Evolutionary conservation across 176 grass and related monocot species (phyloP).

Genomic region (Cenchrus fungigraminus): DNA sequence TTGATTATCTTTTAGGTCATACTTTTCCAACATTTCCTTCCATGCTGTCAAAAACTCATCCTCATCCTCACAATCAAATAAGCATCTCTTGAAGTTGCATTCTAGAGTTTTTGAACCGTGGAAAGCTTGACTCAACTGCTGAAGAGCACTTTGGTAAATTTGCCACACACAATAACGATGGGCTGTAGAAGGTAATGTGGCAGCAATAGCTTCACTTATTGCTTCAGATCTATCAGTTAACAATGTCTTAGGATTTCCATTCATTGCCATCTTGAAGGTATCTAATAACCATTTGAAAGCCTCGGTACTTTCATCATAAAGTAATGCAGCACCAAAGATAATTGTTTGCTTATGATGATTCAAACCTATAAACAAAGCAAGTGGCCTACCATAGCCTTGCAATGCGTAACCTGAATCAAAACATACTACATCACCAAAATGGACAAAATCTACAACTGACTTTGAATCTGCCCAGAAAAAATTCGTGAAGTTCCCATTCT

Average conservation of each 20-base stretch:
- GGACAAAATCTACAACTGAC: conserved; percentile 70
- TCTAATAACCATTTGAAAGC: conserved; percentile 88
- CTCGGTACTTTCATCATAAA: conserved; percentile 81
- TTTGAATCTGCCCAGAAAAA: conserved; percentile 91
- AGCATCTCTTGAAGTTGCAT: conserved; percentile 77
- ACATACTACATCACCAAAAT: conserved; percentile 89
- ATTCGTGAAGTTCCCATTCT: conserved; percentile 68
- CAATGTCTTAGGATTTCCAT: conserved; percentile 78
- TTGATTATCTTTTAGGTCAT: conserved; percentile 84
- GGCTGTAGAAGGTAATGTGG: conserved; percentile 51
- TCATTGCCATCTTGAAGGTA: conserved; percentile 88
- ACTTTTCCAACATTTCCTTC: conserved; percentile 82
- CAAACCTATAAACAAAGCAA: conserved; percentile 84
- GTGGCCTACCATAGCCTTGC: conserved; percentile 72
- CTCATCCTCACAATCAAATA: conserved; percentile 86
- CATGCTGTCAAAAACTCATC: conserved; percentile 74
- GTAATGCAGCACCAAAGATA: conserved; percentile 80
- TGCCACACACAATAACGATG: conserved; percentile 94
- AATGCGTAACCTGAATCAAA: conserved; percentile 82
- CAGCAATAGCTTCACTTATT: conserved; percentile 61
- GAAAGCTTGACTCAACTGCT: conserved; percentile 82
- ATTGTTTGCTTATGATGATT: conserved; percentile 93
- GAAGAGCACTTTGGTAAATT: conserved; percentile 86
- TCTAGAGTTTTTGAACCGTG: conserved; percentile 86
- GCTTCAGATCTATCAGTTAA: conserved; percentile 66